Percentiles rank a stretch among this genome's conserved stretches.
These are phyloP conservation scores for Physaria fendleri DNA, from an alignment of 345 rosid species.

Conservation along the genomic window DNA sequence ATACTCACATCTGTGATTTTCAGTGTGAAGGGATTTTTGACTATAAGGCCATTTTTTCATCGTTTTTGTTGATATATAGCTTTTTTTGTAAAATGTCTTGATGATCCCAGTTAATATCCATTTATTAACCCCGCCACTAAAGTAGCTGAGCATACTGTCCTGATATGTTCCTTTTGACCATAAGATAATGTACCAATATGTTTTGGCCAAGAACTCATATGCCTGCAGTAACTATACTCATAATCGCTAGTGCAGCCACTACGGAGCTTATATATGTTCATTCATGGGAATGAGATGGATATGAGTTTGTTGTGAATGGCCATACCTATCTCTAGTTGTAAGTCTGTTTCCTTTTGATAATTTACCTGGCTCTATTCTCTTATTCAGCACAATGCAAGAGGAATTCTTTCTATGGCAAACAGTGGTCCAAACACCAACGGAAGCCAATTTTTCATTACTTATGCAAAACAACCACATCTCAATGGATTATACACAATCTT, in stretches of 20 bases:
- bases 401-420: conserved; percentile 88
- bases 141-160: not conserved
- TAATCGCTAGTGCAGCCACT: not conserved
- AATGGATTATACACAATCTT: conserved; percentile 90
- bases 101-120: too few relatives aligned
- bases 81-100: too few relatives aligned
- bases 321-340: not conserved
- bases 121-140: too few relatives aligned
- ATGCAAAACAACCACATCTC: conserved; percentile 94
- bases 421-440: conserved; percentile 97
- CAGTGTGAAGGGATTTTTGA: too few relatives aligned
- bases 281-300: not conserved
- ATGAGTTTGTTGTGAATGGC: not conserved
- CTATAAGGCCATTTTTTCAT: too few relatives aligned
- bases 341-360: not conserved
- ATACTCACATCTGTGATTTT: too few relatives aligned
- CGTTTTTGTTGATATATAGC: too few relatives aligned
- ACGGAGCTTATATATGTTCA: not conserved
- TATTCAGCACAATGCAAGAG: conserved; percentile 90
- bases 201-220: not conserved
- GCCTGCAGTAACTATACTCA: not conserved
- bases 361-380: not conserved
- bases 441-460: conserved; percentile 85
- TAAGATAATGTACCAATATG: not conserved
- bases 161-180: not conserved